Evolutionary conservation across 768 basidiomycete genomes (phyloP), one percentile per base, ranked within the genome.

Genomic region (Cyathus striatus): DNA sequence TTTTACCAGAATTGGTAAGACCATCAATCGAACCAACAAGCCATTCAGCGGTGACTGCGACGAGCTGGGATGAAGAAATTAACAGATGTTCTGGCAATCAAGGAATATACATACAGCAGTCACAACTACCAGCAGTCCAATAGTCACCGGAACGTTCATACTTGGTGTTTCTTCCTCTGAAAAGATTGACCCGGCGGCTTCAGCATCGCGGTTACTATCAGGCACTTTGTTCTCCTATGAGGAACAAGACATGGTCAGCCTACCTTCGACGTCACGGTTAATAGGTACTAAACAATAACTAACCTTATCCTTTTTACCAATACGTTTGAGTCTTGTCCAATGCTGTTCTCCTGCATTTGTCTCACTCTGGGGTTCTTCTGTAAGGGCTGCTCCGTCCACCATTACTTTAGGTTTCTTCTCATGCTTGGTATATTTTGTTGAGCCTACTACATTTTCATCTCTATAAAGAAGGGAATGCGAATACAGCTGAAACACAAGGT

Each of bases 1-100:
- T 84, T 0, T 54, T 53, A 0, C 51, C 53, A 0, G 86, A 84
- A 0, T 51, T 53, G 0, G 87, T 85, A 25, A 97, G 56, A 12
- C 88, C 89, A 48, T 76, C 66, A 50, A 96, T 94, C 3, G 89
- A 89, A 52, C 76, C 79, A 3, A 97, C n/a, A n/a, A n/a, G n/a
- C n/a, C n/a, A n/a, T n/a, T n/a, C n/a, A n/a, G n/a, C n/a, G n/a
- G n/a, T n/a, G 90, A 4, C 96, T 73, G 64, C 69, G 81, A 53
- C 82, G 81, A 5, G 81, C 79, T 17, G 81, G 83, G 9, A 83
- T 55, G 4, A 75, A n/a, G n/a, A n/a, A n/a, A n/a, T n/a, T n/a
- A n/a, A n/a, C n/a, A 80, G 6, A 83, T 79, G 18, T 80, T 40
- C 79, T 82, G 46, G 9, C 1, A 38, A 59, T 69, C 52, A 73